phyloP scores from a whole-genome alignment of 2,329 filamentous ascomycete genomes.

The Biscogniauxia mediterranea region DNA sequence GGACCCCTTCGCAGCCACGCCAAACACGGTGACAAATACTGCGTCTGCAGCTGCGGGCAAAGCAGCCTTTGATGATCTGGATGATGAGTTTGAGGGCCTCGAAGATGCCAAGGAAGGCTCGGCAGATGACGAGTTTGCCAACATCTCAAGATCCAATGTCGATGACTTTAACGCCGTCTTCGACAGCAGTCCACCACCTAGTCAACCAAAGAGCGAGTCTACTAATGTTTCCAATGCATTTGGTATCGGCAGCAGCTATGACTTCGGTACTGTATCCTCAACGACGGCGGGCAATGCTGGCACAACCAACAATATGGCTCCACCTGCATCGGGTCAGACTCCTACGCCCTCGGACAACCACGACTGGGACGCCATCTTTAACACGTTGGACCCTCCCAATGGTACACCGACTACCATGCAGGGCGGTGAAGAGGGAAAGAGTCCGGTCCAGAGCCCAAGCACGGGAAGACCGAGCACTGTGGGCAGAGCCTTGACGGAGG shows the following conservation, averaged over 20 bases:
- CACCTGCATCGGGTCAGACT: constrained; percentile 38
- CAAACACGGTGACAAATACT: constrained; percentile 34
- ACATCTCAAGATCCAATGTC: constrained; percentile 65
- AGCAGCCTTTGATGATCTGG: constrained; percentile 70
- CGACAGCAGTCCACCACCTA: constrained; percentile 63
- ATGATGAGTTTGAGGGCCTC: constrained; percentile 78
- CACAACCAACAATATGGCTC: constrained; percentile 29
- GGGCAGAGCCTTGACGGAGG: constrained; percentile 69
- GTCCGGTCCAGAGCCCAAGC: constrained; percentile 24
- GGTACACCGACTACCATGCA: constrained; percentile 30
- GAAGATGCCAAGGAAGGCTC: constrained; percentile 81
- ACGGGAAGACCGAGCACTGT: constrained; percentile 29
- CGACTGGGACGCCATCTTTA: constrained; percentile 96
- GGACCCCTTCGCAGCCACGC: constrained; percentile 37
- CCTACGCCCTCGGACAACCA: constrained; percentile 53
- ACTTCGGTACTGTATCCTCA: constrained; percentile 51
- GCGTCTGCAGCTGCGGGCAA: constrained; percentile 39
- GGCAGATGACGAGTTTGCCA: constrained; percentile 77
- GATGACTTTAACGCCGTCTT: constrained; percentile 83
- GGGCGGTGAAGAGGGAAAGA: constrained; percentile 22
- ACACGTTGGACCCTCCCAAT: constrained; percentile 64
- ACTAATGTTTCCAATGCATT: constrained; percentile 43
- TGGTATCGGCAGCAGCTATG: constrained; percentile 56
- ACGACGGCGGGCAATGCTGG: constrained; percentile 32
- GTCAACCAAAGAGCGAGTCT: constrained; percentile 53